phyloP scores from a whole-genome alignment of 2,329 filamentous ascomycete species.

The Pseudogymnoascus sp. region DNA sequence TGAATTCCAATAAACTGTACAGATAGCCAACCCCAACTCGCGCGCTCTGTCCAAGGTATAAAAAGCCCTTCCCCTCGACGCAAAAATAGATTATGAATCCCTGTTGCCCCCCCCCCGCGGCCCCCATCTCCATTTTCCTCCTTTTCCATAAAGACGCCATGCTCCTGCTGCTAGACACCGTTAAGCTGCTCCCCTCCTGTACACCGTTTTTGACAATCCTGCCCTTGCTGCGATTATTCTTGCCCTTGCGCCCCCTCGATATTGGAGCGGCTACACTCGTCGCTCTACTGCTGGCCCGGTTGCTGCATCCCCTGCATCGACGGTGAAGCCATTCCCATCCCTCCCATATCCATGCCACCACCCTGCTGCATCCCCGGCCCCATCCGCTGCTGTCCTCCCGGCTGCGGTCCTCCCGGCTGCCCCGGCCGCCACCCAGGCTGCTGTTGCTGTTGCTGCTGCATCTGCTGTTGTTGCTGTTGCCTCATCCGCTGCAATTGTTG shows the following conservation, averaged over 20 bases:
- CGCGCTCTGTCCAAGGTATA: not conserved
- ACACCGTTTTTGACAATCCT: not conserved
- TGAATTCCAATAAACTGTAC: not conserved
- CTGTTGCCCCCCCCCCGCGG: not conserved
- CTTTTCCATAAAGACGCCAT: not conserved
- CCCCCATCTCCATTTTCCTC: not conserved
- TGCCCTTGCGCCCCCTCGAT: not conserved
- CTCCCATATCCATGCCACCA: not conserved
- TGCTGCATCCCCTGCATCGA: not conserved
- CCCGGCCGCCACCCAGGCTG: conserved; percentile 10
- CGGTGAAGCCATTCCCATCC: not conserved
- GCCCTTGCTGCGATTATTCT: not conserved
- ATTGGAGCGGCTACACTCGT: not conserved
- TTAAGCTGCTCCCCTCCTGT: not conserved
- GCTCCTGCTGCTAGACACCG: not conserved
- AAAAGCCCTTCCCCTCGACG: not conserved
- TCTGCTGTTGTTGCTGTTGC: conserved; percentile 14
- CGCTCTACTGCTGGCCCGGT: not conserved
- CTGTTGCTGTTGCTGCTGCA: conserved; percentile 17
- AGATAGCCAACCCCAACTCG: not conserved
- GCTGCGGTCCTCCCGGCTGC: not conserved
- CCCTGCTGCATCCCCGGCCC: not conserved
- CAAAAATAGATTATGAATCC: not conserved
- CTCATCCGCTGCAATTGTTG: conserved; percentile 17
- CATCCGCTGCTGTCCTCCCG: not conserved